phyloP scores from a whole-genome alignment of 1,284 basidiomycete species.

The Neonothopanus nambi region DNA sequence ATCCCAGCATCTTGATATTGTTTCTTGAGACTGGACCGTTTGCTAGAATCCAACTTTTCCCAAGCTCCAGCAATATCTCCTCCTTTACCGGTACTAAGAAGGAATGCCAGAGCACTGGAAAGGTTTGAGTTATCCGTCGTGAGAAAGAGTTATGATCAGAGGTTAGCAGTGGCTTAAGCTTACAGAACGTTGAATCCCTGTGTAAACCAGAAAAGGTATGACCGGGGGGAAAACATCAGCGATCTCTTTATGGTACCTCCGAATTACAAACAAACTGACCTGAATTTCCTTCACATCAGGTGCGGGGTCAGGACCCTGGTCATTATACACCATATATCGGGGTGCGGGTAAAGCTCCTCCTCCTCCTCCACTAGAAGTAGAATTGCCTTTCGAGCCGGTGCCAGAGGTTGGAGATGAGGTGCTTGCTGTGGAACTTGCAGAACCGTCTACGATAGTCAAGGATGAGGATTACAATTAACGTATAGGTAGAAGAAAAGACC shows the following conservation, averaged over 20 bases:
- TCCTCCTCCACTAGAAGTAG: background rate
- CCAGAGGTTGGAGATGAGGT: no score
- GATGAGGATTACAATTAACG: no score
- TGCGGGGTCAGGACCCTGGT: background rate
- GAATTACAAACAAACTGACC: background rate
- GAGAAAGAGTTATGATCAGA: background rate
- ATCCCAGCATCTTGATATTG: conserved; percentile 3
- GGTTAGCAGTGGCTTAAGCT: background rate
- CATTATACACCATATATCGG: background rate
- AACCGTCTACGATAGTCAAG: no score
- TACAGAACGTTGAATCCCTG: conserved; percentile 1
- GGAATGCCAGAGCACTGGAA: background rate
- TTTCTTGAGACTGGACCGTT: background rate
- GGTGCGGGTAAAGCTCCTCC: background rate
- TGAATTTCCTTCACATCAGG: background rate
- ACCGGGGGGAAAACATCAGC: no score
- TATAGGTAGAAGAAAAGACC: no score
- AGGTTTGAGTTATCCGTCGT: background rate
- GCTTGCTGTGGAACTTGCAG: no score
- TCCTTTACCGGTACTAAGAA: background rate
- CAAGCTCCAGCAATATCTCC: background rate
- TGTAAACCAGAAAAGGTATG: no score
- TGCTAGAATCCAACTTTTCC: background rate
- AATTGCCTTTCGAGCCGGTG: no score
- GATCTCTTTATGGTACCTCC: no score